Conservation (phyloP, 2,329 filamentous ascomycete species). For the Stagonosporopsis vannaccii region DNA sequence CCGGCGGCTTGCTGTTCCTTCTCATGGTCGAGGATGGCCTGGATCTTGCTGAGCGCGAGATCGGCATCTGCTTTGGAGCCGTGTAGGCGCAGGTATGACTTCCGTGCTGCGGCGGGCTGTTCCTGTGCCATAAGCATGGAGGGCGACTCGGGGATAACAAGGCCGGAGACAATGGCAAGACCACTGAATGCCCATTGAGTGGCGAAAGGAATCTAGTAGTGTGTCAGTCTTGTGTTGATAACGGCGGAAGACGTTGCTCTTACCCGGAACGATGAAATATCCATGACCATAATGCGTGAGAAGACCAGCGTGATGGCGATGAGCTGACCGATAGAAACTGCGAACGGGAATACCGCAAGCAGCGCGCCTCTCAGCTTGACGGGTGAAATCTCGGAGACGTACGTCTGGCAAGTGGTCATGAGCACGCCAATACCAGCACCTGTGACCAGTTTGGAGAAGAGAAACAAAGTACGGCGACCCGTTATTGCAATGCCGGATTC, state of each 20-base stretch:
- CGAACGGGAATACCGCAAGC: not conserved
- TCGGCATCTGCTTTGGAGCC: constrained; percentile 9
- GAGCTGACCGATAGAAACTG: not conserved
- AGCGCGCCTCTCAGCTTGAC: not conserved
- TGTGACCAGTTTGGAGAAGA: not conserved
- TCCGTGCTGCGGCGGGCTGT: constrained; percentile 5
- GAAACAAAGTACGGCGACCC: not conserved
- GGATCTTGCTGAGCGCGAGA: constrained; percentile 8
- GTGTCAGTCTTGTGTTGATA: not conserved
- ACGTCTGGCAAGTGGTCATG: constrained; percentile 2
- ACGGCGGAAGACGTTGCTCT: not conserved
- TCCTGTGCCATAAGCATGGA: constrained; percentile 7
- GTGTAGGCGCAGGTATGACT: constrained; percentile 5
- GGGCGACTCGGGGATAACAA: constrained; percentile 8
- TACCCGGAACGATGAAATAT: not conserved
- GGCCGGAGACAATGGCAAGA: constrained; percentile 3
- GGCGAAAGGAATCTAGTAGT: constrained; percentile 5
- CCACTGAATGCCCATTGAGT: constrained; percentile 8
- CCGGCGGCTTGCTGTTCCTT: not conserved
- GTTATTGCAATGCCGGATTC: not conserved
- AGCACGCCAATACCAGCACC: not conserved
- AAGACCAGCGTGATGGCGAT: not conserved
- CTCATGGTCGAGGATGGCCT: constrained; percentile 11
- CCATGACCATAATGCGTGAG: not conserved
- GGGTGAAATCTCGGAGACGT: not conserved